Percentiles rank a stretch among this genome's conserved stretches.
Evolutionary conservation across 768 basidiomycete genomes (phyloP).

Genomic region (Lentinula sp.): DNA sequence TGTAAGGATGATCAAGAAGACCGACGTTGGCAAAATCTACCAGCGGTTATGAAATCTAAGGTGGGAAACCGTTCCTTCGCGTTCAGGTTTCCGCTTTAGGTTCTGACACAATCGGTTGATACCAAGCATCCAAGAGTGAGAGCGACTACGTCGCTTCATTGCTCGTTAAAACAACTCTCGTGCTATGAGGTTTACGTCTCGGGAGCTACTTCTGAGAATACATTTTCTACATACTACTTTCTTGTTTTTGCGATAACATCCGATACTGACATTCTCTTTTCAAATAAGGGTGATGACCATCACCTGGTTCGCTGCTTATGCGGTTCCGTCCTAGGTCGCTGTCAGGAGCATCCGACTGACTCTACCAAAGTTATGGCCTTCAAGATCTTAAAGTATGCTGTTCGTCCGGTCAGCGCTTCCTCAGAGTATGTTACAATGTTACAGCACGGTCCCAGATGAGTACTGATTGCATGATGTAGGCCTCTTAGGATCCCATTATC

Average conservation of each 20-base stretch:
- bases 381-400: slow-evolving; percentile 79
- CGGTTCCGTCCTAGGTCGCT: slow-evolving; percentile 75
- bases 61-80: slow-evolving; percentile 8
- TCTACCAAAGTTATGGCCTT: slow-evolving; percentile 39
- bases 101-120: slow-evolving; percentile 72
- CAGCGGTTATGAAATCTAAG: slow-evolving; percentile 43
- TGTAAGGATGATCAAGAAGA: slow-evolving; percentile 85
- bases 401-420: slow-evolving; percentile 59
- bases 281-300: slow-evolving; percentile 59
- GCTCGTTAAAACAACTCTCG: slow-evolving; percentile 86
- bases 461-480: slow-evolving; percentile 17
- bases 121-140: slow-evolving; percentile 86
- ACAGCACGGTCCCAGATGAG: background rate
- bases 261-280: slow-evolving; percentile 8
- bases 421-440: slow-evolving; percentile 48
- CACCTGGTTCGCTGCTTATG: slow-evolving; percentile 68
- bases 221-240: slow-evolving; percentile 34
- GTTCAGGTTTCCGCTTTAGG: slow-evolving; percentile 15
- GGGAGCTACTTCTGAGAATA: slow-evolving; percentile 90
- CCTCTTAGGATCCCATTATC: slow-evolving; percentile 58
- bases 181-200: slow-evolving; percentile 60
- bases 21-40: slow-evolving; percentile 67
- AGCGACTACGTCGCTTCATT: slow-evolving; percentile 20
- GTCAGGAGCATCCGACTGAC: slow-evolving; percentile 40
- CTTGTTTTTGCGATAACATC: slow-evolving; percentile 9